Conservation (phyloP, 768 basidiomycete species). For the Chalciporus sphaerocephalus region DNA sequence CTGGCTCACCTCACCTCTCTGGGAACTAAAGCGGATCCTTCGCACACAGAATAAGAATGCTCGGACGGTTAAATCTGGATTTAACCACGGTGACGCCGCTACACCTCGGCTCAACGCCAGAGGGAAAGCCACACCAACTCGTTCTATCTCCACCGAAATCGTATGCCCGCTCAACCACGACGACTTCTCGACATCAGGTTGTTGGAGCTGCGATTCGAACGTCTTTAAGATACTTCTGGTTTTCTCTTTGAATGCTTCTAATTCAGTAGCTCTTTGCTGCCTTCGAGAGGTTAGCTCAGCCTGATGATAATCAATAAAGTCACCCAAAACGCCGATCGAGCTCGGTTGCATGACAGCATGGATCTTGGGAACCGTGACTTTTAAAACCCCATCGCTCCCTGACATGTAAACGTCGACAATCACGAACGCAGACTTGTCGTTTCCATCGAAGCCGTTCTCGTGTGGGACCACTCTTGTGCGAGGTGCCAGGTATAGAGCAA, state of each 20-base stretch:
- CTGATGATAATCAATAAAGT: slow-evolving; percentile 84
- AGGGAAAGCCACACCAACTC: slow-evolving; percentile 90
- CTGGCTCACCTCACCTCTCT: slow-evolving; percentile 75
- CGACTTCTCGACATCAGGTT: slow-evolving; percentile 19
- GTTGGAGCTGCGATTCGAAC: slow-evolving; percentile 58
- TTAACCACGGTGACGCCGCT: slow-evolving; percentile 40
- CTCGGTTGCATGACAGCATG: slow-evolving; percentile 95
- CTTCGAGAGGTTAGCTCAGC: slow-evolving; percentile 70
- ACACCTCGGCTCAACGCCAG: slow-evolving; percentile 60
- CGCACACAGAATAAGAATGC: slow-evolving; percentile 86
- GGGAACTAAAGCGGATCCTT: slow-evolving; percentile 65
- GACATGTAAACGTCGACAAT: slow-evolving; percentile 65
- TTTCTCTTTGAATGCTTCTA: slow-evolving; percentile 82
- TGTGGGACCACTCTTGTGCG: slow-evolving; percentile 35
- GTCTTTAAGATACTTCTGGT: slow-evolving; percentile 68
- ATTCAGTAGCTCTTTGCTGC: slow-evolving; percentile 71
- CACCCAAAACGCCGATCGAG: slow-evolving; percentile 85
- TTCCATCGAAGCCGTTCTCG: slow-evolving; percentile 48
- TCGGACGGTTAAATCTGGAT: slow-evolving; percentile 48
- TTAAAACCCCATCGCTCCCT: slow-evolving; percentile 35
- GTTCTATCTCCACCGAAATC: slow-evolving; percentile 51
- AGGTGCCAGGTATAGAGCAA: slow-evolving; percentile 82
- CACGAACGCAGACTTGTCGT: slow-evolving; percentile 77
- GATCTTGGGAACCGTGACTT: slow-evolving; percentile 63
- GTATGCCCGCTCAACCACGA: slow-evolving; percentile 56